Evolutionary conservation across 2,329 filamentous ascomycete genomes (phyloP).

Genomic region (Trichophyton verrucosum): DNA sequence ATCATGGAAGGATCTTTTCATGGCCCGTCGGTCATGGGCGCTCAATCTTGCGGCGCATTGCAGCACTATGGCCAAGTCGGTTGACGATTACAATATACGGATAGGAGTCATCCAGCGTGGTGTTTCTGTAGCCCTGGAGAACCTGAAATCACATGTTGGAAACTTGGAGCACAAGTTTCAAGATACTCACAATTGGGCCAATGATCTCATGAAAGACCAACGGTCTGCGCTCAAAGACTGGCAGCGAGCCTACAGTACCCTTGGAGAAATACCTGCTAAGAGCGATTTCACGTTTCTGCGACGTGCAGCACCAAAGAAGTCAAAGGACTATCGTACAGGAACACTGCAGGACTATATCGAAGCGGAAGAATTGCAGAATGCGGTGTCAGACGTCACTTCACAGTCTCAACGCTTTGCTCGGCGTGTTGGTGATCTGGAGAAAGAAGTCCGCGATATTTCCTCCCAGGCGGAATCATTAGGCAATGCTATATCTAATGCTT

Average conservation of each 20-base stretch:
- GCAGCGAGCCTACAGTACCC: conserved; percentile 25
- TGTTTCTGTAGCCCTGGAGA: conserved; percentile 70
- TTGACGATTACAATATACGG: conserved; percentile 41
- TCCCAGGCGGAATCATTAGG: conserved; percentile 37
- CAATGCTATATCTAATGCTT: conserved; percentile 14
- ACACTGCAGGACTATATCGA: conserved; percentile 68
- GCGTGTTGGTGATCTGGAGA: conserved; percentile 50
- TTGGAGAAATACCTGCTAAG: conserved; percentile 32
- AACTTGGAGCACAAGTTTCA: conserved; percentile 35
- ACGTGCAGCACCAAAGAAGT: conserved; percentile 29
- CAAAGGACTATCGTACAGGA: conserved; percentile 37
- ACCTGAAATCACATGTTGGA: conserved; percentile 42
- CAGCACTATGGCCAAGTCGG: conserved; percentile 48
- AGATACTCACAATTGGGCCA: conserved; percentile 36
- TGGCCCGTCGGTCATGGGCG: conserved; percentile 69
- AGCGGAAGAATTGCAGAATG: conserved; percentile 56
- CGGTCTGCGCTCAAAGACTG: conserved; percentile 32
- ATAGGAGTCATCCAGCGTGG: conserved; percentile 53
- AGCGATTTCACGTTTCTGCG: conserved; percentile 33
- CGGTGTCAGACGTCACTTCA: conserved; percentile 51
- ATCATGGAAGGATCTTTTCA: conserved; percentile 83
- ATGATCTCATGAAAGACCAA: conserved; percentile 34
- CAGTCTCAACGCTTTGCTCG: conserved; percentile 48
- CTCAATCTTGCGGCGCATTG: conserved; percentile 57
- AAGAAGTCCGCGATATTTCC: conserved; percentile 48